phyloP scores from a whole-genome alignment of 2,329 filamentous ascomycete genomes.

The Magnaporthiopsis incrustans region DNA sequence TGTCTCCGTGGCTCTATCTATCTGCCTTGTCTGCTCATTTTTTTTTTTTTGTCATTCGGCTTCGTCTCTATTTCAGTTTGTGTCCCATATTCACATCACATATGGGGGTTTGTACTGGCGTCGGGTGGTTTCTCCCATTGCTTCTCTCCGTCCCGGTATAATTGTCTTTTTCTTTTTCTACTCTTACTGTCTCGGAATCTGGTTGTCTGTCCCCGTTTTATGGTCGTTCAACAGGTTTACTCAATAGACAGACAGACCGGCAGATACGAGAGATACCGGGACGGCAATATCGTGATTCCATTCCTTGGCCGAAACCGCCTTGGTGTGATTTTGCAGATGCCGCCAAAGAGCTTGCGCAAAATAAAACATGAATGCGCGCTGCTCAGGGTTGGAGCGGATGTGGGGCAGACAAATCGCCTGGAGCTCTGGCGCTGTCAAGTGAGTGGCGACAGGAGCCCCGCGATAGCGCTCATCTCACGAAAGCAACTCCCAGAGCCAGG shows the following conservation, averaged over 20 bases:
- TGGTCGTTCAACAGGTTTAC: too few species aligned
- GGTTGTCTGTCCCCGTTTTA: neutral
- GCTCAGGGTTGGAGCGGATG: neutral
- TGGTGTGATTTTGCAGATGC: too few species aligned
- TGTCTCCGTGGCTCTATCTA: neutral
- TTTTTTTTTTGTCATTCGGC: neutral
- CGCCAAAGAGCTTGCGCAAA: too few species aligned
- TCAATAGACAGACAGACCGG: too few species aligned
- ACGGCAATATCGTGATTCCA: conserved; percentile 3
- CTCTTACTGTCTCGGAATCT: neutral
- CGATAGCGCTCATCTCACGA: neutral
- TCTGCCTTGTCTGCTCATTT: neutral
- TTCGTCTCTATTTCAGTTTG: neutral
- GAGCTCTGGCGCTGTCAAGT: too few species aligned
- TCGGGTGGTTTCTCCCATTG: neutral
- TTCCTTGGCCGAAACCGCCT: neutral
- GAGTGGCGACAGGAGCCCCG: neutral
- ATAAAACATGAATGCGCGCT: too few species aligned
- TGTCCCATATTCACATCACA: neutral
- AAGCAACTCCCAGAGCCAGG: too few species aligned
- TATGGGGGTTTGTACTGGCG: neutral
- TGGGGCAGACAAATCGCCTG: neutral
- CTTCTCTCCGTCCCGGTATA: too few species aligned
- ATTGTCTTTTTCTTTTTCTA: neutral
- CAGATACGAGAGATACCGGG: neutral